Percentiles rank a stretch among this genome's conserved stretches.
Conservation (phyloP, 768 basidiomycete species). For the Mrakia frigida region DNA sequence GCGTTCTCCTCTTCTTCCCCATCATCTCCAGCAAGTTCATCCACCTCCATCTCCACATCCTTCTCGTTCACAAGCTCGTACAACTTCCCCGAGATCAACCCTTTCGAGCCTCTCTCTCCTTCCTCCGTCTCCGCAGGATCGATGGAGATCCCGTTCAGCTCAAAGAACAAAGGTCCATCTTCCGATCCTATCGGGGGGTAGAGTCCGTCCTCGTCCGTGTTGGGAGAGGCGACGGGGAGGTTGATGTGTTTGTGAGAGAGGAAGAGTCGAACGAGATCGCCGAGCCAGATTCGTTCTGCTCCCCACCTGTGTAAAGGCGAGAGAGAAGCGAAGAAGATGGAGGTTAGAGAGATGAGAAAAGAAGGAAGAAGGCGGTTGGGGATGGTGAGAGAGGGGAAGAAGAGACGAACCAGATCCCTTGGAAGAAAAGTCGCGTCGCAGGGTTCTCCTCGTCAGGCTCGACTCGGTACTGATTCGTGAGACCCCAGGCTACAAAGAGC, state of each 20-base stretch:
- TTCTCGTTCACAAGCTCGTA: neutral
- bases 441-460: neutral
- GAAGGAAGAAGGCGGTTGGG: neutral
- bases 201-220: neutral
- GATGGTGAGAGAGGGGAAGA: neutral
- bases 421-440: neutral
- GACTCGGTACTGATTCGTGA: neutral
- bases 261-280: neutral
- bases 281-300: neutral
- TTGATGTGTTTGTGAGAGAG: neutral
- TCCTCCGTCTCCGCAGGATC: neutral
- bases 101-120: neutral
- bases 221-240: neutral
- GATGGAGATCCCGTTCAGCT: neutral
- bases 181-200: neutral
- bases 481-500: neutral
- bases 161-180: neutral
- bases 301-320: neutral
- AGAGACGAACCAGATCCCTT: constrained; percentile 4
- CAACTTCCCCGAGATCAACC: neutral
- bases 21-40: neutral
- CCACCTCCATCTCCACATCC: neutral
- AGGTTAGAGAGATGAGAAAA: neutral
- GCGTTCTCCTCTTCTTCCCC: neutral
- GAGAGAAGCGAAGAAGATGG: too few relatives aligned